phyloP scores from a whole-genome alignment of 139 green algal species.

The Zygnema cylindricum region DNA sequence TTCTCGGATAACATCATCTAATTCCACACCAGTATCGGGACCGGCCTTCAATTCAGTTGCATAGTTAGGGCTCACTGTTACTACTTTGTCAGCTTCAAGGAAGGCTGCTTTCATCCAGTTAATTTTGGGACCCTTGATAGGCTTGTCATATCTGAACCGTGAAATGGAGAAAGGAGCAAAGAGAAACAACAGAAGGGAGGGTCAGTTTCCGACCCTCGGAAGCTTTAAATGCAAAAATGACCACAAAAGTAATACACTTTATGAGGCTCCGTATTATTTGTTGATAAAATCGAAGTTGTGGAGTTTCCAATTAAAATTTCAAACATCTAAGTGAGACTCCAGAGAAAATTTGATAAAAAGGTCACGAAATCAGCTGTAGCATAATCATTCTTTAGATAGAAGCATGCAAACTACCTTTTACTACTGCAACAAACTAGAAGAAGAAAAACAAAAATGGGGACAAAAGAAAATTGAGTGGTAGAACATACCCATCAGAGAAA shows the following conservation, averaged over 20 bases:
- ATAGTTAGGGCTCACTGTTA: conserved; percentile 98
- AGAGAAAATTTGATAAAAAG: not conserved
- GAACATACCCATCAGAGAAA: conserved; percentile 82
- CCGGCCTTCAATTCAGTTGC: conserved; percentile 86
- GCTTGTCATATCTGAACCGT: conserved; percentile 68
- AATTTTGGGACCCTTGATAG: conserved; percentile 76
- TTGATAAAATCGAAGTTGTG: too few species aligned
- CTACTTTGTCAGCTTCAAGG: conserved; percentile 83
- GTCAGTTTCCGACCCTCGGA: too few species aligned
- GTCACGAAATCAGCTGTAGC: not conserved
- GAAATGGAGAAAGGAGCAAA: too few species aligned
- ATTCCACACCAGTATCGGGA: conserved; percentile 84
- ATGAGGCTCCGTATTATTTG: too few species aligned
- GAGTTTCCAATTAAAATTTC: too few species aligned
- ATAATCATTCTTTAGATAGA: not conserved
- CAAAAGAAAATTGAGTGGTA: too few species aligned
- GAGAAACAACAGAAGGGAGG: not conserved
- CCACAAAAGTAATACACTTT: too few species aligned
- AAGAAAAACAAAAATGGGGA: too few species aligned
- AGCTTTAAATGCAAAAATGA: too few species aligned
- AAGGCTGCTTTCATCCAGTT: conserved; percentile 97
- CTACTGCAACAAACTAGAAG: too few species aligned
- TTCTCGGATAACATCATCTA: conserved; percentile 75
- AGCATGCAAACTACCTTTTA: not conserved
- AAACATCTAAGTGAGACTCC: not conserved